Base-by-base conservation (phyloP, 78 protist genomes). In the Dictyostelium discoideum region DNA sequence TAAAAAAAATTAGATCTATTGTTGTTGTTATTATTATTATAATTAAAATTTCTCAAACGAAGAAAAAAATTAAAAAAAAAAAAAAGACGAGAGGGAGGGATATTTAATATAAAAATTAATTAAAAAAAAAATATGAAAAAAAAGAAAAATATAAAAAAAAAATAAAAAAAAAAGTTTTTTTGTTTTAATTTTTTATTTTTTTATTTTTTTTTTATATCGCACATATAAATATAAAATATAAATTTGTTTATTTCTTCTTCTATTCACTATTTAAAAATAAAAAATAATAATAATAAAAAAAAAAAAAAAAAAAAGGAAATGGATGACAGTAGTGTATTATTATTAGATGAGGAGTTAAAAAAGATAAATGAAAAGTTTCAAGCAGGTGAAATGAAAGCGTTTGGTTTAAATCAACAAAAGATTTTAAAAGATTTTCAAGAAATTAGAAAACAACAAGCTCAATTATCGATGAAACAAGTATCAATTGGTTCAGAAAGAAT, bases 351-450 rank as follows among this genome's bases (percentile, higher is more conserved):
- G 48, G 94, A 82, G 18, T 72, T 90, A 37, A 80, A 69, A 44
- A 90, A 90, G 74, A 90, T 90, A 10, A 82, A 90, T 20, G 80
- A 90, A 20, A 90, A 69, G 29, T 90, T 90, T 46, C 82, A 90
- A 50, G 18, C 69, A 14, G 94, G 94, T 69, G 84, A 82, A 48
- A 90, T 90, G 94, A 90, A 72, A 42, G 94, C 94, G 69, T 90
- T 90, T 69, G 94, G 94, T 29, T 32, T 82, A 40, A 78, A 82
- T 20, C 94, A 90, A 90, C 94, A 82, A 37, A 90, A 82, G 60
- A 90, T 90, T 26, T 82, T 90, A 26, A 90, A 90, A n/a, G 87
- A 90, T 37, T 82, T 90, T 65, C 94, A 90, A 81, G 94, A 90
- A 16, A 90, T 90, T 22, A 80, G 94, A 72, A 90, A 90, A 46